Evolutionary conservation across 768 basidiomycete species (phyloP).

Genomic region (Boletales sp.): DNA sequence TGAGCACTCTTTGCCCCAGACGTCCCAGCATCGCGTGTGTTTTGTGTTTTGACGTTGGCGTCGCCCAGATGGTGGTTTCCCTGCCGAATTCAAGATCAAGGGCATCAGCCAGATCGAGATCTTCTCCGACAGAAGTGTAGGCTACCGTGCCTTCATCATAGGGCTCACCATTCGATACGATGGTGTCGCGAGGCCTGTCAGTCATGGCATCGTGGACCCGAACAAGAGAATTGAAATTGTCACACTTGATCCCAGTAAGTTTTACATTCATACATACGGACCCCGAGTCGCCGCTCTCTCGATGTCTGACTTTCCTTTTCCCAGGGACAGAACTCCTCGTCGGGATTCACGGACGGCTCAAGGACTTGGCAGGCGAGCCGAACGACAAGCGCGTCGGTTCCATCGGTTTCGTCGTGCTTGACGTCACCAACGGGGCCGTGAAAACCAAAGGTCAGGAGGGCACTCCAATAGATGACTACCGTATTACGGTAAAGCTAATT

Average conservation of each 20-base stretch:
- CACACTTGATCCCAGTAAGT: not conserved
- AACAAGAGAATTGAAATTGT: not conserved
- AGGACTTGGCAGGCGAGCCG: not conserved
- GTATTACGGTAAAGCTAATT: no score
- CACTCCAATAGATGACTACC: no score
- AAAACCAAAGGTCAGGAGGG: not conserved
- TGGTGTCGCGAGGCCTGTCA: not conserved
- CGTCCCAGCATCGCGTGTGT: not conserved
- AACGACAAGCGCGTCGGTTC: not conserved
- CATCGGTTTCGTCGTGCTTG: not conserved
- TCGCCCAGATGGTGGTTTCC: not conserved
- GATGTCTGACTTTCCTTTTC: not conserved
- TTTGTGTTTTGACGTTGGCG: not conserved
- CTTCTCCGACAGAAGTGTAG: not conserved
- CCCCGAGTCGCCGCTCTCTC: not conserved
- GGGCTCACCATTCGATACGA: not conserved
- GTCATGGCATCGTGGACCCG: not conserved
- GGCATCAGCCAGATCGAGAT: not conserved
- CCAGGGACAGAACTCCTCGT: not conserved
- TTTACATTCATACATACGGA: not conserved
- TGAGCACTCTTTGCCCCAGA: not conserved
- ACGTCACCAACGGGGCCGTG: not conserved
- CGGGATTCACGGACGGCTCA: not conserved
- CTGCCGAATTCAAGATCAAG: not conserved
- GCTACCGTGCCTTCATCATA: not conserved